phyloP scores from a whole-genome alignment of 768 basidiomycete species.

The Artomyces pyxidatus region DNA sequence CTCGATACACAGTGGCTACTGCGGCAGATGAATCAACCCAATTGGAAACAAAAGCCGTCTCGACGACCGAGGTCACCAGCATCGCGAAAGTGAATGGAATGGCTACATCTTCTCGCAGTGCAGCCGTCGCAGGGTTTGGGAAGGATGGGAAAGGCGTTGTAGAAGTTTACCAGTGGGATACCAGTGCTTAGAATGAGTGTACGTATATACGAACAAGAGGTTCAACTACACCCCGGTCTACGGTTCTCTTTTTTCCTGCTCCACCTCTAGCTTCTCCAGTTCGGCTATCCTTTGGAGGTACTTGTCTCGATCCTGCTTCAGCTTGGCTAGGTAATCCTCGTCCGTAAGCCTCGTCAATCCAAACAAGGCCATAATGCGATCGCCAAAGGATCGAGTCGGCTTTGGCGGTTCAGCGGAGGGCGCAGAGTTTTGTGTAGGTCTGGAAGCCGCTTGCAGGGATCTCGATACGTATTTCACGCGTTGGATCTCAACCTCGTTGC shows the following conservation, averaged over 20 bases:
- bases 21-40: slow-evolving; percentile 30
- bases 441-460: slow-evolving; percentile 12
- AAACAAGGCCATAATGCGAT: slow-evolving; percentile 36
- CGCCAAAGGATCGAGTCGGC: slow-evolving; percentile 22
- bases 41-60: slow-evolving; percentile 35
- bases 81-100: slow-evolving; percentile 63
- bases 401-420: background rate
- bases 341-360: slow-evolving; percentile 56
- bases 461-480: slow-evolving; percentile 51
- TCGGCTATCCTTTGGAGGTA: slow-evolving; percentile 51
- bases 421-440: background rate
- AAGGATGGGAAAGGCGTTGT: slow-evolving; percentile 51
- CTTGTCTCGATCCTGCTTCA: slow-evolving; percentile 49
- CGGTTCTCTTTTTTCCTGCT: slow-evolving; percentile 26
- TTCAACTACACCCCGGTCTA: background rate
- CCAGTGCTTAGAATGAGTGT: background rate
- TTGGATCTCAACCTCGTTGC: slow-evolving; percentile 58
- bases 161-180: slow-evolving; percentile 4
- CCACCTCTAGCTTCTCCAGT: slow-evolving; percentile 36
- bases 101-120: slow-evolving; percentile 34
- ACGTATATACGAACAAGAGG: background rate
- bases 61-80: slow-evolving; percentile 34
- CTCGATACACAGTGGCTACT: slow-evolving; percentile 38
- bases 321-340: slow-evolving; percentile 57
- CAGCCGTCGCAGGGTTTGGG: slow-evolving; percentile 57